Evolutionary conservation across 2,329 filamentous ascomycete genomes (phyloP).

Genomic region (Talaromyces sp.): DNA sequence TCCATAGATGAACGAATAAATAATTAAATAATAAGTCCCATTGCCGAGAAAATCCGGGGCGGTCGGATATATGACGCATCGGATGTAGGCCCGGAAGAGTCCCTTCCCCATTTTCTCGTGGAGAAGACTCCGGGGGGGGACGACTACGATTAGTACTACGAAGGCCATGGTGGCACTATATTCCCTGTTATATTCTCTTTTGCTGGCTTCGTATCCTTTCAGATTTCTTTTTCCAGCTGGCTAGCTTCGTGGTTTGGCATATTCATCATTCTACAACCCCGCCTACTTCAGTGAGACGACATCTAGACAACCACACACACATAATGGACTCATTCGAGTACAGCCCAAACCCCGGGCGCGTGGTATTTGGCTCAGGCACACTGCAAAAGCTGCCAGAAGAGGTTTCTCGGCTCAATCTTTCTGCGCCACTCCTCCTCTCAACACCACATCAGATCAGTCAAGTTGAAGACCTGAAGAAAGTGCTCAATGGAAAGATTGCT

Average conservation of each 20-base stretch:
- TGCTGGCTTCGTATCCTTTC: background rate
- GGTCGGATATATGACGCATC: background rate
- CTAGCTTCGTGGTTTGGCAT: background rate
- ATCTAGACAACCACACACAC: background rate
- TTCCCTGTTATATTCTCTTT: background rate
- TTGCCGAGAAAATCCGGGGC: background rate
- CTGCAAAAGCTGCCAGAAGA: conserved; percentile 46
- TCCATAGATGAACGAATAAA: background rate
- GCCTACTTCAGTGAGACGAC: background rate
- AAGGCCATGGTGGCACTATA: background rate
- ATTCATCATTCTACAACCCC: background rate
- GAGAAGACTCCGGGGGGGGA: background rate
- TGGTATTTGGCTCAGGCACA: conserved; percentile 55
- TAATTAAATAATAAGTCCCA: background rate
- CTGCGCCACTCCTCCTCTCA: conserved; percentile 52
- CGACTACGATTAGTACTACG: background rate
- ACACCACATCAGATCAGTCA: conserved; percentile 50
- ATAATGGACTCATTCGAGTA: conserved; percentile 55
- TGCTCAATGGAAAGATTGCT: conserved; percentile 45
- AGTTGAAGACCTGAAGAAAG: conserved; percentile 40
- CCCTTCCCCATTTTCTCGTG: background rate
- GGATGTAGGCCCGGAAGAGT: background rate
- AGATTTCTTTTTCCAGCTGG: background rate
- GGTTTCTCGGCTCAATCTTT: conserved; percentile 42
- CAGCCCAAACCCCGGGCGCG: conserved; percentile 49